A percentile compares a stretch with the other conserved stretches of the same genome.
Conservation (phyloP, 768 basidiomycete species). For the Udeniomyces megalosporus region DNA sequence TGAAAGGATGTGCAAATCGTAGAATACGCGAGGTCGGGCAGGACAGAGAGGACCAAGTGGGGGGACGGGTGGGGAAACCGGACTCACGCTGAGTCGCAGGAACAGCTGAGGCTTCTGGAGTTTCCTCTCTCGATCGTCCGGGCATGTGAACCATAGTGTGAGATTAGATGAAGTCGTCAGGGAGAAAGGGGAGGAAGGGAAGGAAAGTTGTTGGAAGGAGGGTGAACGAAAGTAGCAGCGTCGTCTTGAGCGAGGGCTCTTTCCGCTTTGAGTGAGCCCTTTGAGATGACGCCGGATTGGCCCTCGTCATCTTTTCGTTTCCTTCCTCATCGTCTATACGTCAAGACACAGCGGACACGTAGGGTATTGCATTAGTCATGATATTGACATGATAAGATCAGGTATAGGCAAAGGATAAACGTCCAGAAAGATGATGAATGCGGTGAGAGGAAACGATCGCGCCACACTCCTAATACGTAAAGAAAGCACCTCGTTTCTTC, state of each 20-base stretch:
- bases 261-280: neutral
- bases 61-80: neutral
- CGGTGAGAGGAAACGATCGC: too few species aligned
- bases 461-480: neutral
- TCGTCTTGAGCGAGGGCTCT: neutral
- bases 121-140: neutral
- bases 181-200: neutral
- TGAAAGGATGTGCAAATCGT: neutral
- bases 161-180: too few species aligned
- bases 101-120: neutral
- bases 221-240: neutral
- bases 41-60: neutral
- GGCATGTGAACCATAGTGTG: neutral
- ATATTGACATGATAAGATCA: too few species aligned
- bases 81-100: conserved; percentile 5
- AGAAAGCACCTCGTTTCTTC: neutral
- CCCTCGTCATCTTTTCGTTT: neutral
- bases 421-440: too few species aligned
- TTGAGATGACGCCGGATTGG: neutral
- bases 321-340: too few species aligned
- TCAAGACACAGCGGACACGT: too few species aligned
- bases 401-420: too few species aligned
- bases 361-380: too few species aligned
- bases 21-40: neutral
- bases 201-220: neutral